Base-by-base conservation (phyloP, 1,139 yeast genomes). In the Yamadazyma sp. region DNA sequence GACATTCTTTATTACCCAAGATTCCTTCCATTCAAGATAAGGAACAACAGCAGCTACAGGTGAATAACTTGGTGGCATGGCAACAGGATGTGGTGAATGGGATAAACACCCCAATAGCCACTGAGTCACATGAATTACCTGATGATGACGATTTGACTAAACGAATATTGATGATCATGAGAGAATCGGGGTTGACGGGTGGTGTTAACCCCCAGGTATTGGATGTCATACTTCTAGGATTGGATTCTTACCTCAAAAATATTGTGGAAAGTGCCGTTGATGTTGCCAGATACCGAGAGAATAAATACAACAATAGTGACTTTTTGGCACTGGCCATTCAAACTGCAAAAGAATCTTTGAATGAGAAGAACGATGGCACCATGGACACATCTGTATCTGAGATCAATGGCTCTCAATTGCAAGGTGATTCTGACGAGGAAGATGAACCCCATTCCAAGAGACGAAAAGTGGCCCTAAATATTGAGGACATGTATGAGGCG, bases 131-230 rank as follows among this genome's bases (percentile, higher is more conserved):
- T 55, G 92, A 92, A 47, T 62, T 92, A 11, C 97, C 97, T 0
- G 97, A 92, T 50, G 69, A 74, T 30, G 92, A 83, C 34, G 75
- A 76, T 34, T 62, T 94, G 36, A 76, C 80, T 37, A 70, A 82
- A 25, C 73, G 92, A 37, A 81, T 92, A 70, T 64, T 83, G 28
- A 95, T 96, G 60, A 82, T 85, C 4, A 86, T 95, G 53, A 73
- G 97, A 53, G 98, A 92, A 53, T 81, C 89, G 56, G 98, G 98
- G 0, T 65, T 92, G n/a, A 74, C 92, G 0, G 96, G 96, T 0
- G 82, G 84, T 8, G 69, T 90, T 14, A 84, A 80, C 38, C 72
- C 81, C 11, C 82, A 80, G 13, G 87, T 86, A 2, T 76, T 87
- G 22, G 96, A 89, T 44, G 69, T 92, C n/a, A 59, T 90, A 47